Percentiles rank a stretch among this genome's conserved stretches.
Conservation (phyloP, 192 early-diverging fungal genomes). For the Coemansia sp. region DNA sequence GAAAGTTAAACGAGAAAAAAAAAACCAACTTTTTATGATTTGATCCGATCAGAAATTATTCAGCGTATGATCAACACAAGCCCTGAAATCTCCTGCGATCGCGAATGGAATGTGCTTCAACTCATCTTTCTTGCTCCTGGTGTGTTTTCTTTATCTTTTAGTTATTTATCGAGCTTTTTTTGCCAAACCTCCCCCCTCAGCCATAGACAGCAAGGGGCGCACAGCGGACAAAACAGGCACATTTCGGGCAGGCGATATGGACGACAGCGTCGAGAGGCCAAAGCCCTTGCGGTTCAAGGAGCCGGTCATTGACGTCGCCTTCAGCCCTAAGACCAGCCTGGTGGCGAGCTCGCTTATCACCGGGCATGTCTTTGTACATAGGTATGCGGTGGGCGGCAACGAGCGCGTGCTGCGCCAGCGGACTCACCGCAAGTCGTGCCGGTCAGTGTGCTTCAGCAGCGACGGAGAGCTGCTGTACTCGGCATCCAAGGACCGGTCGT, state of each 20-base stretch:
- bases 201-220: not conserved
- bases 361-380: constrained; percentile 51
- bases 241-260: constrained; percentile 18
- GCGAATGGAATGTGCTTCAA: too few relatives aligned
- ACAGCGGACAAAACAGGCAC: not conserved
- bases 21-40: too few relatives aligned
- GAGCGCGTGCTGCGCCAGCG: constrained; percentile 34
- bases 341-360: constrained; percentile 55
- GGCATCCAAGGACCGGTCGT: constrained; percentile 82
- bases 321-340: constrained; percentile 36
- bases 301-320: constrained; percentile 51
- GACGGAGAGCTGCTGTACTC: constrained; percentile 70
- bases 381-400: constrained; percentile 43
- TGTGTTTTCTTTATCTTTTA: too few relatives aligned
- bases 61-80: too few relatives aligned
- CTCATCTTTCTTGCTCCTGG: too few relatives aligned
- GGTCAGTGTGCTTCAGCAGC: constrained; percentile 75
- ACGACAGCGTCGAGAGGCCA: constrained; percentile 44
- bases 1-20: too few relatives aligned
- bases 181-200: not conserved
- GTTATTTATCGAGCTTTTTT: not conserved
- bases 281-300: constrained; percentile 56
- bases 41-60: too few relatives aligned
- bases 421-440: constrained; percentile 80
- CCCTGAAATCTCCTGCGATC: too few relatives aligned